phyloP scores from a whole-genome alignment of 352 stramenopile genomes.

The Halophytophthora batemanensis region DNA sequence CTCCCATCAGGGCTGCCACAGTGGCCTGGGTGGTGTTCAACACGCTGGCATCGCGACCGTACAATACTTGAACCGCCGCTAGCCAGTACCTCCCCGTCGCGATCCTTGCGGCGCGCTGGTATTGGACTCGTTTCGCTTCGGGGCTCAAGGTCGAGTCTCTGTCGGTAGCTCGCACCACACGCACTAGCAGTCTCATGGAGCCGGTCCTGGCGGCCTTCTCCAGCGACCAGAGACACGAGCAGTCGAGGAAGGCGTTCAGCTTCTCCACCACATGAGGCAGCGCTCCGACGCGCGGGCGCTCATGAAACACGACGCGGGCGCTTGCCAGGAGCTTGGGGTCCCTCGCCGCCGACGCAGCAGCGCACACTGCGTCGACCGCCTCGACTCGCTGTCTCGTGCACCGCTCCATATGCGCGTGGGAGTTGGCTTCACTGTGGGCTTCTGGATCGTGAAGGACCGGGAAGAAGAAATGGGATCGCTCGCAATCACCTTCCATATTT shows the following conservation, averaged over 20 bases:
- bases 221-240: background rate
- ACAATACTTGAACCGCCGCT: background rate
- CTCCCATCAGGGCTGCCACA: background rate
- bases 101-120: background rate
- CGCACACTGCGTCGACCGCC: too few relatives aligned
- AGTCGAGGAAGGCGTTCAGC: background rate
- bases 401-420: too few relatives aligned
- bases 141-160: background rate
- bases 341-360: too few relatives aligned
- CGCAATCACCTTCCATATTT: too few relatives aligned
- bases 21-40: background rate
- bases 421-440: too few relatives aligned
- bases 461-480: too few relatives aligned
- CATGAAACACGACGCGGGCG: background rate
- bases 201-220: slow-evolving; percentile 1
- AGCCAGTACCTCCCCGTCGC: background rate
- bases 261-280: background rate
- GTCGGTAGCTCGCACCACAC: background rate
- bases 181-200: background rate
- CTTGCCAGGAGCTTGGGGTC: background rate
- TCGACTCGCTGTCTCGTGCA: too few relatives aligned
- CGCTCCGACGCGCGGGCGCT: background rate
- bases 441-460: too few relatives aligned
- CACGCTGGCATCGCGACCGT: background rate
- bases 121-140: background rate